A percentile compares a stretch with the other conserved stretches of the same genome.
These are phyloP conservation scores for Suillus subluteus DNA, from an alignment of 768 basidiomycete genomes.

Conservation along the genomic window DNA sequence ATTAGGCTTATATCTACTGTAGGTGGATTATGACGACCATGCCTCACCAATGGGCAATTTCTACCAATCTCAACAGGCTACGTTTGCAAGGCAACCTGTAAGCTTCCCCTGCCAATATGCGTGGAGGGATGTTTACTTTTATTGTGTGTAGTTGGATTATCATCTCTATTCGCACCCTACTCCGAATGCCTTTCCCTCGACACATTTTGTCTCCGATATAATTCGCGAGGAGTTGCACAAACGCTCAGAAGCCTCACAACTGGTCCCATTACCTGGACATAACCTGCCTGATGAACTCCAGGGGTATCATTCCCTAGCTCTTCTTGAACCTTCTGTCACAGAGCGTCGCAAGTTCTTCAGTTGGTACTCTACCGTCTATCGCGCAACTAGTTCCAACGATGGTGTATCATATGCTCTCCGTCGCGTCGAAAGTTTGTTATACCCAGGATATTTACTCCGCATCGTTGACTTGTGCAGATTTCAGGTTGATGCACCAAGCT, in stretches of 20 bases:
- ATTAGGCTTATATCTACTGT: slow-evolving; percentile 15
- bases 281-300: slow-evolving; percentile 85
- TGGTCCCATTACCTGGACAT: slow-evolving; percentile 44
- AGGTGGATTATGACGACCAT: slow-evolving; percentile 37
- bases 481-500: slow-evolving; percentile 75
- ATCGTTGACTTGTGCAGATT: slow-evolving; percentile 55
- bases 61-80: slow-evolving; percentile 43
- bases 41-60: slow-evolving; percentile 35
- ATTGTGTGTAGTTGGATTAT: slow-evolving; percentile 72
- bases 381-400: slow-evolving; percentile 76
- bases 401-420: slow-evolving; percentile 78
- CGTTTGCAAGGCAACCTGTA: slow-evolving; percentile 75
- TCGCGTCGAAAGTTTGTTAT: slow-evolving; percentile 78
- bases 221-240: slow-evolving; percentile 61
- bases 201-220: slow-evolving; percentile 87
- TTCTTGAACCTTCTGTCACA: slow-evolving; percentile 61
- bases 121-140: slow-evolving; percentile 8
- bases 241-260: slow-evolving; percentile 48
- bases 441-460: slow-evolving; percentile 9
- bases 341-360: slow-evolving; percentile 78
- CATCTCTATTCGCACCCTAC: slow-evolving; percentile 85
- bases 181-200: slow-evolving; percentile 54
- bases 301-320: slow-evolving; percentile 86
- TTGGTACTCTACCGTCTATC: slow-evolving; percentile 85
- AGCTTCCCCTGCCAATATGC: slow-evolving; percentile 21